Evolutionary conservation across 495 filamentous ascomycete species (phyloP), one percentile per base, ranked within the genome.

Genomic region (Daldinia loculata): DNA sequence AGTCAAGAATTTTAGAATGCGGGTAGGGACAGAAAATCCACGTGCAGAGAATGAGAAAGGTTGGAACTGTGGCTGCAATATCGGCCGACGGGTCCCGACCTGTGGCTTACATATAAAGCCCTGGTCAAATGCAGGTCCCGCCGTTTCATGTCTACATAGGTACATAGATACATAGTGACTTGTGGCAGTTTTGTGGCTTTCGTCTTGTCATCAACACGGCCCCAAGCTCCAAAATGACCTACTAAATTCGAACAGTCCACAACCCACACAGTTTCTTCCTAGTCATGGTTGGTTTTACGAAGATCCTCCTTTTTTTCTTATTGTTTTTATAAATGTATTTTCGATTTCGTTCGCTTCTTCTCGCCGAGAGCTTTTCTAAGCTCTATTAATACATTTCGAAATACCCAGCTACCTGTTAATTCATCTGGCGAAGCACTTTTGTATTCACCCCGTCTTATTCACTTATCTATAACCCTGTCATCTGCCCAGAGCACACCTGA

Each of bases 161-260:
- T 32, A 32, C 29, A 8, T 30, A 38, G 11, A 11, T 19, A 56
- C 30, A 11, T 17, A 57, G 9, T 2, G 6, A 22, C 4, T 56
- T 19, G 17, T 32, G 45, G 9, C 22, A 36, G 34, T 14, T 48
- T 22, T 26, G 45, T 51, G 24, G 45, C 27, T 29, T 30, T 17
- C 30, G 9, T 36, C 50, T 6, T 51, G 45, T 51, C 45, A 51
- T 51, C 22, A 59, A 30, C 53, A 30, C 60, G 60, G 26, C 43
- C 66, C 53, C 43, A 59, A 69, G 66, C 60, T 69, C 61, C 48
- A 39, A 62, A 63, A 30, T 38, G 36, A 71, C 70, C 56, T 72
- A 38, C 64, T 68, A 64, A 68, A 68, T 72, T 72, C 59, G 55
- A 63, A 67, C 45, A 29, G 60, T 63, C 50, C 15, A 38, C 63